Evolutionary conservation across 768 basidiomycete species (phyloP).

Genomic region (Trametes maxima): DNA sequence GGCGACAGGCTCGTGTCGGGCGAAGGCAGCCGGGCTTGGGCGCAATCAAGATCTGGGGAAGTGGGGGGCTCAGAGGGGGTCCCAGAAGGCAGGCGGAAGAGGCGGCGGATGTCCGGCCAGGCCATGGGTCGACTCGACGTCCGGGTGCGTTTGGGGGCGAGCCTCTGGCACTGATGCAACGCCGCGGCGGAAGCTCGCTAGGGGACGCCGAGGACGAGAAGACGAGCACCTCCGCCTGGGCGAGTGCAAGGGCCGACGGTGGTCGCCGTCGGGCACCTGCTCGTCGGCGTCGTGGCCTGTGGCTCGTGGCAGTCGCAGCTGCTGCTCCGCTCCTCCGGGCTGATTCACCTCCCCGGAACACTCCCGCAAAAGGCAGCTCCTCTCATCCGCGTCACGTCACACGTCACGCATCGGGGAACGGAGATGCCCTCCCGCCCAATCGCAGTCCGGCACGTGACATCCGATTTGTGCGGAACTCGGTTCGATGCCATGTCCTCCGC

Average conservation of each 20-base stretch:
- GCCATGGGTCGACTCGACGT: conserved; percentile 1
- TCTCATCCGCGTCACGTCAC: not conserved
- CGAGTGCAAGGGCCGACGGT: no score
- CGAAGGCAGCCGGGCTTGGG: conserved; percentile 1
- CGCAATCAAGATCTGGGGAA: conserved; percentile 4
- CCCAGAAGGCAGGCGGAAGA: not conserved
- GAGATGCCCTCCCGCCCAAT: conserved; percentile 17
- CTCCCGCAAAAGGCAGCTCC: not conserved
- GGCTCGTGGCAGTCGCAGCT: no score
- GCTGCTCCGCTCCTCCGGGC: no score
- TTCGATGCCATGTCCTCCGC: conserved; percentile 24
- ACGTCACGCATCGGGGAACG: conserved; percentile 23
- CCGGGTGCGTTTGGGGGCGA: no score
- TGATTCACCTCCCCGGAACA: not conserved
- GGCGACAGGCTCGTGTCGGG: conserved; percentile 1
- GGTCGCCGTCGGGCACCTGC: no score
- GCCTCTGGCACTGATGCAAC: no score
- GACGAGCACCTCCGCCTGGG: no score
- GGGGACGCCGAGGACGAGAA: no score
- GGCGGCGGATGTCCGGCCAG: not conserved
- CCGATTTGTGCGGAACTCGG: conserved; percentile 28
- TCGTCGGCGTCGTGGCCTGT: no score
- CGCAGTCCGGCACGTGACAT: conserved; percentile 17
- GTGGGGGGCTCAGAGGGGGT: not conserved
- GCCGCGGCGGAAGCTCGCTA: no score